phyloP scores from a whole-genome alignment of 192 early-diverging fungal species.

The Pilaira anomala region DNA sequence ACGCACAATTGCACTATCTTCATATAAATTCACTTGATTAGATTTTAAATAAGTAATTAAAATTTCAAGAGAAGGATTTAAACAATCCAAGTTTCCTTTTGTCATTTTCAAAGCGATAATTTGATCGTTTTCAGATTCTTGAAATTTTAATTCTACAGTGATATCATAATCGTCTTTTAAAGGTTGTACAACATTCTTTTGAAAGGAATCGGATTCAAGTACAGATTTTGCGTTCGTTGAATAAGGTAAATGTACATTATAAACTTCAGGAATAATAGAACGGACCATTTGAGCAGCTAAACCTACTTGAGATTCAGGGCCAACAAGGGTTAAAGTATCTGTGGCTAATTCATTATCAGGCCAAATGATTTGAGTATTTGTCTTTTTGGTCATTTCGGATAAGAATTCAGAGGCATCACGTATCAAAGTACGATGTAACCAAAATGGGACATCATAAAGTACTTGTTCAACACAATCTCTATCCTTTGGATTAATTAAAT shows the following conservation, averaged over 20 bases:
- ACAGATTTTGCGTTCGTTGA: slow-evolving; percentile 35
- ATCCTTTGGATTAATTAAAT: slow-evolving; percentile 44
- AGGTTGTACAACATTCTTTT: slow-evolving; percentile 34
- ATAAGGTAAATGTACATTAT: slow-evolving; percentile 47
- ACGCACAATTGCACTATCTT: slow-evolving; percentile 5
- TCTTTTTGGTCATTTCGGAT: slow-evolving; percentile 51
- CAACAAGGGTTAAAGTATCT: slow-evolving; percentile 54
- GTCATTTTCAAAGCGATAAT: slow-evolving; percentile 5
- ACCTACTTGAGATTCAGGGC: slow-evolving; percentile 55
- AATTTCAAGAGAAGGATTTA: slow-evolving; percentile 19
- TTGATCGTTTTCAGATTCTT: not conserved
- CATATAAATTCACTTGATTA: slow-evolving; percentile 15
- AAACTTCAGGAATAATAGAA: slow-evolving; percentile 58
- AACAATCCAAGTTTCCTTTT: slow-evolving; percentile 16
- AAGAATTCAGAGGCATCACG: slow-evolving; percentile 23
- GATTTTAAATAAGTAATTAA: slow-evolving; percentile 14
- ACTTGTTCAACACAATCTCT: slow-evolving; percentile 51
- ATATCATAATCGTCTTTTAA: slow-evolving; percentile 48
- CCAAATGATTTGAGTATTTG: slow-evolving; percentile 54
- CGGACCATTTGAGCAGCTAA: slow-evolving; percentile 50
- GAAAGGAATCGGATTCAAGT: slow-evolving; percentile 50
- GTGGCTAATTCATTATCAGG: slow-evolving; percentile 62
- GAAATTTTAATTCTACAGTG: not conserved
- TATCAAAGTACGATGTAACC: slow-evolving; percentile 53
- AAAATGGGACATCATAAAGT: slow-evolving; percentile 52